Evolutionary conservation across 495 filamentous ascomycete species (phyloP).

Genomic region (Trichoderma erinaceum): DNA sequence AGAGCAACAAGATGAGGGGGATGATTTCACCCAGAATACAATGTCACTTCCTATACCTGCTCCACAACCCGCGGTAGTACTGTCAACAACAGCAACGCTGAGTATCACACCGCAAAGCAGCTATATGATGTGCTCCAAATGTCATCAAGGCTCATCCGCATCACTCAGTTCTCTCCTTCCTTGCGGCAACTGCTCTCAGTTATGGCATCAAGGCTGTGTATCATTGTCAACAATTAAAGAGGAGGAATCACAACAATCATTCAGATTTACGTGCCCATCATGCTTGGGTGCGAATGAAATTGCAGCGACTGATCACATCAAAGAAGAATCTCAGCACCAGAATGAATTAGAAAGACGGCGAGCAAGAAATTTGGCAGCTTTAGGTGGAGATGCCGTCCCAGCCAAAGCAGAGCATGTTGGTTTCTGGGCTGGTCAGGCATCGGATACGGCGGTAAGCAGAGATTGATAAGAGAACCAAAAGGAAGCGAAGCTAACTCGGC

Average conservation of each 20-base stretch:
- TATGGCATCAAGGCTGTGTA: not conserved
- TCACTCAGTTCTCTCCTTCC: not conserved
- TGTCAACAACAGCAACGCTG: not conserved
- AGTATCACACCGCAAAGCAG: not conserved
- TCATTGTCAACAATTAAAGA: not conserved
- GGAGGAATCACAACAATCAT: not conserved
- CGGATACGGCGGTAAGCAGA: conserved; percentile 6
- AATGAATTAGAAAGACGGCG: conserved; percentile 5
- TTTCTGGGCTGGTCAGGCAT: conserved; percentile 6
- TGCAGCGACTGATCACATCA: not conserved
- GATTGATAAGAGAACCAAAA: not conserved
- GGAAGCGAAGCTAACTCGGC: not conserved
- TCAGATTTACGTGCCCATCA: not conserved
- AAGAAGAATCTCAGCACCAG: not conserved
- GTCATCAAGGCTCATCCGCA: not conserved
- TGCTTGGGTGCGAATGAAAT: not conserved
- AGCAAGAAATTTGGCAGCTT: conserved; percentile 4
- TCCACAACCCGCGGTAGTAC: not conserved
- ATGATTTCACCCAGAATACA: conserved; percentile 17
- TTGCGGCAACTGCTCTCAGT: not conserved
- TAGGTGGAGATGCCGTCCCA: not conserved
- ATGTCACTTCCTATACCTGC: conserved; percentile 4
- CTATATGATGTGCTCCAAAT: not conserved
- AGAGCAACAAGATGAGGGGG: conserved; percentile 14
- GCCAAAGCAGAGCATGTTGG: conserved; percentile 6